A percentile compares a stretch with the other conserved stretches of the same genome.
phyloP scores from a whole-genome alignment of 371 early-diverging fungal genomes.

The Blakeslea trispora region DNA sequence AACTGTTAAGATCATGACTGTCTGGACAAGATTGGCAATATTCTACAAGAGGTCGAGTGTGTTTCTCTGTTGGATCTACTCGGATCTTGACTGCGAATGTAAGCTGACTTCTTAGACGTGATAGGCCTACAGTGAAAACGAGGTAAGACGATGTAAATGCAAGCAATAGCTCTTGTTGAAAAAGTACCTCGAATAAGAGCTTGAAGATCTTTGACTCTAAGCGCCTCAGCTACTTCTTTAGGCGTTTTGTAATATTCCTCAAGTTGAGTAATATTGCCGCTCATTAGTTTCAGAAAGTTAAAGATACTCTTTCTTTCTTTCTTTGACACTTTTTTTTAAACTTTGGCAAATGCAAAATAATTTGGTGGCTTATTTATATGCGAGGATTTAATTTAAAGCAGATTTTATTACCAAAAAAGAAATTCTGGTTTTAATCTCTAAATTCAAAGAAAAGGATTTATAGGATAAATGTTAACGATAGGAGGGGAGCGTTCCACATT shows the following conservation, averaged over 20 bases:
- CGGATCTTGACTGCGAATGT: constrained; percentile 32
- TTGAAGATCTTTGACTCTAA: constrained; percentile 32
- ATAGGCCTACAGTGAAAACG: constrained; percentile 16
- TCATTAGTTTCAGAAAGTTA: not conserved
- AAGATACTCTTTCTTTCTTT: not conserved
- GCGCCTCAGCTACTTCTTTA: constrained; percentile 27
- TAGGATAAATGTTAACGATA: constrained; percentile 37
- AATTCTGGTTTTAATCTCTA: not conserved
- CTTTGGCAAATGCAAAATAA: too few species aligned
- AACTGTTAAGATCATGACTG: constrained; percentile 32
- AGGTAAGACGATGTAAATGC: too few species aligned
- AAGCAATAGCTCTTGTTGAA: not conserved
- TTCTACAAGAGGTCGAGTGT: constrained; percentile 48
- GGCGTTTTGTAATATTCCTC: constrained; percentile 35
- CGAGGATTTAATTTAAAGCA: too few species aligned
- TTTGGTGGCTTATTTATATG: too few species aligned
- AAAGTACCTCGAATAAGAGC: constrained; percentile 24
- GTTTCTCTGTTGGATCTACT: constrained; percentile 46
- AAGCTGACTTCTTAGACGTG: constrained; percentile 36
- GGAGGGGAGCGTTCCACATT: constrained; percentile 42
- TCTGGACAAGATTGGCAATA: constrained; percentile 46
- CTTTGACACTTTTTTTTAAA: too few species aligned
- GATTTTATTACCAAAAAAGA: not conserved
- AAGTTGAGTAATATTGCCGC: constrained; percentile 11
- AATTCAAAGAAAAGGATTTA: constrained; percentile 36